Evolutionary conservation across 1,139 yeast species (phyloP).

Genomic region (Yamadazyma spencermartinsiae): DNA sequence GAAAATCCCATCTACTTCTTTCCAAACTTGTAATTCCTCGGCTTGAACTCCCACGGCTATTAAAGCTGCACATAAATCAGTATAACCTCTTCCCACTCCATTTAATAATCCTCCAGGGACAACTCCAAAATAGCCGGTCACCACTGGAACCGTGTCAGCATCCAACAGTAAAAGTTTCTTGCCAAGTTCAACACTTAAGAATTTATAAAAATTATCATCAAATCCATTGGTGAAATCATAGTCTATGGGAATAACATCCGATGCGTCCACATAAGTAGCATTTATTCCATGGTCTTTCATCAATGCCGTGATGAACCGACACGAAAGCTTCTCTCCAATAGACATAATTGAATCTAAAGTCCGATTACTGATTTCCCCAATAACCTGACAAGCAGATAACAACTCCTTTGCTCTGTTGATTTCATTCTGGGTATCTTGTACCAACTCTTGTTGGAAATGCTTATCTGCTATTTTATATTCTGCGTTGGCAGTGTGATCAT

Average conservation of each 20-base stretch:
- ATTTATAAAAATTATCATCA: slow-evolving; percentile 71
- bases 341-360: slow-evolving; percentile 90
- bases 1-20: slow-evolving; percentile 97
- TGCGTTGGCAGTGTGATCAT: slow-evolving; percentile 83
- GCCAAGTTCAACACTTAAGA: slow-evolving; percentile 61
- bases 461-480: slow-evolving; percentile 46
- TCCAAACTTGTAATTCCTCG: slow-evolving; percentile 96
- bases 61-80: slow-evolving; percentile 95
- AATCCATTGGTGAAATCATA: slow-evolving; percentile 51
- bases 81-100: slow-evolving; percentile 95
- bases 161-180: slow-evolving; percentile 49
- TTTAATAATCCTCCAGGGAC: slow-evolving; percentile 93
- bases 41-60: slow-evolving; percentile 91
- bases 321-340: slow-evolving; percentile 89
- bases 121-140: slow-evolving; percentile 92
- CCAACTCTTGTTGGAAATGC: slow-evolving; percentile 47
- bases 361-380: slow-evolving; percentile 88
- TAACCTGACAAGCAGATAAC: slow-evolving; percentile 81
- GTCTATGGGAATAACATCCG: slow-evolving; percentile 66
- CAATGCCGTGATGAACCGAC: slow-evolving; percentile 82
- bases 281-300: slow-evolving; percentile 79
- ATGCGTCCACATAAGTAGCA: slow-evolving; percentile 77
- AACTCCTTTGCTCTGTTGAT: slow-evolving; percentile 67
- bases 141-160: slow-evolving; percentile 69
- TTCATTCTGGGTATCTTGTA: slow-evolving; percentile 61